Evolutionary conservation across 2,329 filamentous ascomycete species (phyloP).

Genomic region (Microcyclospora tardicrescens): DNA sequence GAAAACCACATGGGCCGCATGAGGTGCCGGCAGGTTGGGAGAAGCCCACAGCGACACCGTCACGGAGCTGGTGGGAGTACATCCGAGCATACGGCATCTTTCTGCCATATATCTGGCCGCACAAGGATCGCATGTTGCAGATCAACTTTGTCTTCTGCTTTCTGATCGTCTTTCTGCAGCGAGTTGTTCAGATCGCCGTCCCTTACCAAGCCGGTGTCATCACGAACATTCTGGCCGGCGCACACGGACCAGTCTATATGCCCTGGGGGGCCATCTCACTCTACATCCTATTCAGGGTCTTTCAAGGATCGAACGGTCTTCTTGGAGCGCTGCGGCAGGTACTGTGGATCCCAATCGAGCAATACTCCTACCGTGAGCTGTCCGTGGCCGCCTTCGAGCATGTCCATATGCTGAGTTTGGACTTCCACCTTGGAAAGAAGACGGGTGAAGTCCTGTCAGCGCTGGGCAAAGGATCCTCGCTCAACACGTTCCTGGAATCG

Average conservation of each 20-base stretch:
- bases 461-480: slow-evolving; percentile 86
- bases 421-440: slow-evolving; percentile 93
- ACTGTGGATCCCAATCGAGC: slow-evolving; percentile 91
- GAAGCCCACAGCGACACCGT: slow-evolving; percentile 71
- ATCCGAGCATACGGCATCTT: slow-evolving; percentile 83
- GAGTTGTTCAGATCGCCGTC: slow-evolving; percentile 74
- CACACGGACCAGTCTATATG: slow-evolving; percentile 40
- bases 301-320: slow-evolving; percentile 81
- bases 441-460: slow-evolving; percentile 94
- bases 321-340: slow-evolving; percentile 70
- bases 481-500: slow-evolving; percentile 93
- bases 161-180: slow-evolving; percentile 62
- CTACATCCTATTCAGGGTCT: slow-evolving; percentile 63
- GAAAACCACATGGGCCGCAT: slow-evolving; percentile 40
- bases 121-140: slow-evolving; percentile 63
- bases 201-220: slow-evolving; percentile 70
- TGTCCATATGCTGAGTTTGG: slow-evolving; percentile 84
- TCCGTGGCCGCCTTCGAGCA: slow-evolving; percentile 95
- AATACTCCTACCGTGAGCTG: slow-evolving; percentile 90
- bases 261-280: slow-evolving; percentile 64
- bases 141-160: slow-evolving; percentile 73
- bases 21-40: slow-evolving; percentile 63
- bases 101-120: slow-evolving; percentile 94
- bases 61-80: slow-evolving; percentile 93
- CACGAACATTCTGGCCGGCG: slow-evolving; percentile 55